These are phyloP conservation scores for Imleria badia DNA, from an alignment of 768 basidiomycete species.

Conservation along the genomic window DNA sequence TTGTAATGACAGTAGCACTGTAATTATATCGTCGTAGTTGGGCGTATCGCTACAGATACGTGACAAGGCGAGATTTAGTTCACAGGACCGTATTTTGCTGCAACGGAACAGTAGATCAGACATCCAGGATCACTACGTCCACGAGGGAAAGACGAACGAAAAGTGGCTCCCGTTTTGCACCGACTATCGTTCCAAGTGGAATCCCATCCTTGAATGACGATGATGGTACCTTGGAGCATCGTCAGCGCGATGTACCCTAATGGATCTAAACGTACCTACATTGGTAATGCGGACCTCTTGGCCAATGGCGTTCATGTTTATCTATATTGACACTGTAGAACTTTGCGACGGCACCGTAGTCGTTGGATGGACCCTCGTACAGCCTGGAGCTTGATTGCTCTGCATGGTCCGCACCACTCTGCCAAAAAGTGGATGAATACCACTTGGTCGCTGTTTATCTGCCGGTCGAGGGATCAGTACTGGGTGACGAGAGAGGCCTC, in stretches of 20 bases:
- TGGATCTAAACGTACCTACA: not conserved
- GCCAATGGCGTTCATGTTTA: conserved; percentile 15
- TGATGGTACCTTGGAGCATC: not conserved
- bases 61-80: not conserved
- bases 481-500: no score
- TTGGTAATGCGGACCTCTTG: conserved; percentile 6
- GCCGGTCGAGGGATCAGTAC: no score
- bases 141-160: not conserved
- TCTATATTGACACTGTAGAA: conserved; percentile 34
- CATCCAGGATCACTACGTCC: no score
- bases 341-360: not conserved
- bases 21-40: no score
- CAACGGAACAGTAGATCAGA: not conserved
- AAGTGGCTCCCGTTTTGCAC: not conserved
- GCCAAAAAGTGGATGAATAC: conserved; percentile 12
- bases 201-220: not conserved
- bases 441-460: not conserved
- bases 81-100: conserved; percentile 1
- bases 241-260: not conserved
- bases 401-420: conserved; percentile 10
- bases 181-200: not conserved
- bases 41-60: not conserved
- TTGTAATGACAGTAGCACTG: no score
- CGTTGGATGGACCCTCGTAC: conserved; percentile 1
- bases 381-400: not conserved